Conservation (phyloP, 257 asterid species). For the Scutellaria baicalensis region DNA sequence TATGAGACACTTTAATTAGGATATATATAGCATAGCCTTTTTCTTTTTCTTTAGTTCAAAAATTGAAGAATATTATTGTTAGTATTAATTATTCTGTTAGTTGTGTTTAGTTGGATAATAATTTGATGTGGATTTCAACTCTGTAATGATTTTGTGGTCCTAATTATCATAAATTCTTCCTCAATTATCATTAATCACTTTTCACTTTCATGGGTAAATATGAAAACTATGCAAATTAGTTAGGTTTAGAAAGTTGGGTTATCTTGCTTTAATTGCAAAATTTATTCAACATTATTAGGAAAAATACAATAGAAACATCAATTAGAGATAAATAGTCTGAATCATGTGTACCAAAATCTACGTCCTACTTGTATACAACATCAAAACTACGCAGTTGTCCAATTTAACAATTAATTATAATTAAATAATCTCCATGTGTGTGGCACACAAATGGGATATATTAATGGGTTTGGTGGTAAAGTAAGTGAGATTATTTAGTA, state of each 20-base stretch:
- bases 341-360: no score
- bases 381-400: no score
- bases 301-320: neutral
- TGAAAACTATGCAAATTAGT: neutral
- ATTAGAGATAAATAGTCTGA: neutral
- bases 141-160: conserved; percentile 62
- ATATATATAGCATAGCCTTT: conserved; percentile 34
- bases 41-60: conserved; percentile 34
- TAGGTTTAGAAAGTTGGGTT: neutral
- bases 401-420: no score
- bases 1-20: conserved; percentile 23
- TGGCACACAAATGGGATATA: no score
- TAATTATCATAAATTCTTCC: neutral
- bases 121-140: conserved; percentile 25
- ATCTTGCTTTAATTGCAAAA: no score
- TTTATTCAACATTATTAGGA: no score
- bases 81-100: conserved; percentile 9
- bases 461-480: neutral
- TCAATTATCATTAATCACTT: neutral
- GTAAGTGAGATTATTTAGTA: neutral
- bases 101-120: conserved; percentile 9
- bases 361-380: no score
- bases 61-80: conserved; percentile 22
- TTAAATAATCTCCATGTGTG: no score
- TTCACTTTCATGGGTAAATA: neutral